A percentile compares a stretch with the other conserved stretches of the same genome.
Conservation (phyloP, 164 flowering plant species). For the Saururus chinensis region DNA sequence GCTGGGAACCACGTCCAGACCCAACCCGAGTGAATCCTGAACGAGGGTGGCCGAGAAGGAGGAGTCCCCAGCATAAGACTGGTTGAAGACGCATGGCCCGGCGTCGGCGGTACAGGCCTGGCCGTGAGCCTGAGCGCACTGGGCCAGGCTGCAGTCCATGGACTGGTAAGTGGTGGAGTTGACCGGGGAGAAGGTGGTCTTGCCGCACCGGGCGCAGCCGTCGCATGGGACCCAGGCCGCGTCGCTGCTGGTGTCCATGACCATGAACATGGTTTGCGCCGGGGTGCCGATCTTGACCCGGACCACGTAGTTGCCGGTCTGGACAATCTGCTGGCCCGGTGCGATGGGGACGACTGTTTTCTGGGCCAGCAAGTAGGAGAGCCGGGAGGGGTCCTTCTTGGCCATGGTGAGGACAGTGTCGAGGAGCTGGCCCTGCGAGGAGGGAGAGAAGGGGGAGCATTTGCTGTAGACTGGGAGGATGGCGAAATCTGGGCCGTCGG, state of each 20-base stretch:
- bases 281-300: constrained; percentile 76
- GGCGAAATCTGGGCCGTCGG: constrained; percentile 45
- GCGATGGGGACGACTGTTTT: constrained; percentile 53
- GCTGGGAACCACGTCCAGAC: constrained; percentile 31
- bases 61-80: constrained; percentile 72
- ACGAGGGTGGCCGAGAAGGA: constrained; percentile 55
- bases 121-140: constrained; percentile 57
- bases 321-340: constrained; percentile 54
- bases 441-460: constrained; percentile 68
- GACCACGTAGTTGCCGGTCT: constrained; percentile 62
- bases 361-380: constrained; percentile 43
- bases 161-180: constrained; percentile 42
- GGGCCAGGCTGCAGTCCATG: constrained; percentile 44
- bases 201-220: constrained; percentile 64
- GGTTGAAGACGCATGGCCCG: constrained; percentile 58
- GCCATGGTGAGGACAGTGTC: constrained; percentile 68
- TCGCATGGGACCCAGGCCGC: constrained; percentile 68
- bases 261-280: constrained; percentile 81
- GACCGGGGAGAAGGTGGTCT: constrained; percentile 37
- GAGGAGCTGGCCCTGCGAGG: constrained; percentile 33
- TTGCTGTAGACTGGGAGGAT: constrained; percentile 59
- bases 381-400: constrained; percentile 49
- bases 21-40: constrained; percentile 44
- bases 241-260: constrained; percentile 77
- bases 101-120: constrained; percentile 40